phyloP scores from a whole-genome alignment of 352 stramenopile species.

The Globisporangium uncinulatum region DNA sequence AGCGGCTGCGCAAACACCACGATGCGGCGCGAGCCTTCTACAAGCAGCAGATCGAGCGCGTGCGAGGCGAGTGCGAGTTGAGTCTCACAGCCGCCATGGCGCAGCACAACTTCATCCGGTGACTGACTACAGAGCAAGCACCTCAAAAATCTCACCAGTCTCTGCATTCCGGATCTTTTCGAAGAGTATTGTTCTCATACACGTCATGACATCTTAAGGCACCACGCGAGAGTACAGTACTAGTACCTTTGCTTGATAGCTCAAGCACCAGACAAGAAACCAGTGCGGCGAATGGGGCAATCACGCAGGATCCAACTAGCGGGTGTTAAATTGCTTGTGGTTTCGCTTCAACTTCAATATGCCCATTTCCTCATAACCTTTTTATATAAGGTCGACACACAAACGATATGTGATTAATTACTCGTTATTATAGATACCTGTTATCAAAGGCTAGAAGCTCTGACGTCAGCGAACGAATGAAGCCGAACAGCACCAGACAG shows the following conservation, averaged over 20 bases:
- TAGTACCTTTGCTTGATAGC: too few relatives aligned
- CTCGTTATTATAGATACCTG: too few relatives aligned
- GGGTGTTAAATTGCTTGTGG: background rate
- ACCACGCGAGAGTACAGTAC: too few relatives aligned
- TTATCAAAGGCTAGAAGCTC: background rate
- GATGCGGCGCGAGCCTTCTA: conserved; percentile 47
- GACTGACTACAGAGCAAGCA: background rate
- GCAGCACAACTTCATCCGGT: conserved; percentile 72
- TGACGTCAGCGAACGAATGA: background rate
- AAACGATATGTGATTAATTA: too few relatives aligned
- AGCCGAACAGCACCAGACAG: background rate
- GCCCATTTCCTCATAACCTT: background rate
- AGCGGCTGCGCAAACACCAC: conserved; percentile 48
- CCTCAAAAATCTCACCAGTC: too few relatives aligned
- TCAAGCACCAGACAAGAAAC: too few relatives aligned
- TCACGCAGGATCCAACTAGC: too few relatives aligned
- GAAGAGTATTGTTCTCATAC: too few relatives aligned
- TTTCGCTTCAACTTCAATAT: conserved; percentile 1
- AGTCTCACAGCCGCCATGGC: conserved; percentile 51
- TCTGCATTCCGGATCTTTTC: too few relatives aligned
- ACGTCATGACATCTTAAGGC: too few relatives aligned
- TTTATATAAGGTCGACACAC: too few relatives aligned
- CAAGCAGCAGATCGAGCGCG: conserved; percentile 52
- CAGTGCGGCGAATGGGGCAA: too few relatives aligned
- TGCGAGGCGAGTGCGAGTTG: conserved; percentile 61